These are phyloP conservation scores for Candida oleophila DNA, from an alignment of 805 yeast genomes.

Conservation along the genomic window DNA sequence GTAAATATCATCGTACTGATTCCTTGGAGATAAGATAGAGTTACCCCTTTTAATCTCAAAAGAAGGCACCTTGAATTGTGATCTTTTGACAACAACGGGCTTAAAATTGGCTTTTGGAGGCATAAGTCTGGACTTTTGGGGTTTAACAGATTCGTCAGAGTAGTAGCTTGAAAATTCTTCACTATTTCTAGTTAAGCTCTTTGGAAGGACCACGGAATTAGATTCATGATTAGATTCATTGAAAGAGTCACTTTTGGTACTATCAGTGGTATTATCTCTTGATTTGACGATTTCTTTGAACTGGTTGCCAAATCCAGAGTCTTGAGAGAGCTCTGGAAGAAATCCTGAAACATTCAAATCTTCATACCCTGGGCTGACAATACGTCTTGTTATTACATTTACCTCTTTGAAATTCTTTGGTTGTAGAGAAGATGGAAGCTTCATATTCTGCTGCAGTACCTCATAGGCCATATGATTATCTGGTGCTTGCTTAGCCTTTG, in stretches of 20 bases:
- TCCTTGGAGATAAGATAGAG: constrained; percentile 34
- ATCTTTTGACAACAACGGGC: constrained; percentile 12
- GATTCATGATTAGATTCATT: not conserved
- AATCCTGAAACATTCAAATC: constrained; percentile 41
- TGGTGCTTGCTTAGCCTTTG: not conserved
- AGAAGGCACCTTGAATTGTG: constrained; percentile 41
- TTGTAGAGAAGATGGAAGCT: constrained; percentile 26
- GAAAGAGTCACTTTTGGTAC: not conserved
- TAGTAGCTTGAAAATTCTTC: not conserved
- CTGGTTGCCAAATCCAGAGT: constrained; percentile 48
- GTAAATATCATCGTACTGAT: constrained; percentile 39
- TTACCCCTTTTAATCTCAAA: constrained; percentile 39
- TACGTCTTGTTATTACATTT: constrained; percentile 40
- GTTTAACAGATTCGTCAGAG: not conserved
- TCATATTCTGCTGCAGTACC: constrained; percentile 1
- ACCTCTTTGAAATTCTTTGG: constrained; percentile 38
- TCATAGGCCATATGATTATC: not conserved
- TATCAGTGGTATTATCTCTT: not conserved
- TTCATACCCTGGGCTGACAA: constrained; percentile 42
- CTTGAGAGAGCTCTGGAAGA: constrained; percentile 47
- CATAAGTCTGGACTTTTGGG: not conserved
- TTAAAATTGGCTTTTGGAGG: constrained; percentile 4
- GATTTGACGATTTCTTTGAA: constrained; percentile 20
- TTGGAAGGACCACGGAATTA: not conserved
- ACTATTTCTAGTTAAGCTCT: constrained; percentile 23